A percentile compares a stretch with the other conserved stretches of the same genome.
phyloP scores from a whole-genome alignment of 2,329 filamentous ascomycete genomes.

The Sphaerulina populicola region DNA sequence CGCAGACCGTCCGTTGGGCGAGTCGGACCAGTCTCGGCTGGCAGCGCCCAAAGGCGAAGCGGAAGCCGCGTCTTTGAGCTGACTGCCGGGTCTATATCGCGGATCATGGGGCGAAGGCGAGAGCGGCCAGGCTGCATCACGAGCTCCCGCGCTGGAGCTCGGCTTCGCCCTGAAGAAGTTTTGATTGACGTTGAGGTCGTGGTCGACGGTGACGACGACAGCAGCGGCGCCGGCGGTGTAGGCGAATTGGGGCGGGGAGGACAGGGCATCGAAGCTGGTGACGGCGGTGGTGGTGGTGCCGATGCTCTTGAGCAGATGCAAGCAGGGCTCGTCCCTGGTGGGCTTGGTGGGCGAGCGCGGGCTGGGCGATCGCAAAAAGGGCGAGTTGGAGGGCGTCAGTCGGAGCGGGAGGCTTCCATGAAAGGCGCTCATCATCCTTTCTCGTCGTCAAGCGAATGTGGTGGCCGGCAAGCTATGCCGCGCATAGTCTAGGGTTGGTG shows the following conservation, averaged over 20 bases:
- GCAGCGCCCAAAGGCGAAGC: slow-evolving; percentile 37
- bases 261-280: slow-evolving; percentile 75
- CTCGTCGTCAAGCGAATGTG: slow-evolving; percentile 14
- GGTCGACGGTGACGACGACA: slow-evolving; percentile 75
- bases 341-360: slow-evolving; percentile 55
- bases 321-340: slow-evolving; percentile 38
- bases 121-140: slow-evolving; percentile 21
- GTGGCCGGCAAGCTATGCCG: slow-evolving; percentile 14
- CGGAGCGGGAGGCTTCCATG: slow-evolving; percentile 33
- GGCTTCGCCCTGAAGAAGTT: slow-evolving; percentile 72
- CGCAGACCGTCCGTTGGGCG: slow-evolving; percentile 60
- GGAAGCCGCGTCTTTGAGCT: slow-evolving; percentile 40
- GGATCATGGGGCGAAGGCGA: slow-evolving; percentile 26
- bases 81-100: slow-evolving; percentile 20
- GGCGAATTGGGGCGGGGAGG: slow-evolving; percentile 63
- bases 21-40: slow-evolving; percentile 49
- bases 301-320: slow-evolving; percentile 75
- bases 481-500: slow-evolving; percentile 3
- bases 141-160: slow-evolving; percentile 11
- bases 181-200: slow-evolving; percentile 57
- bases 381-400: slow-evolving; percentile 67
- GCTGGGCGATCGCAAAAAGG: slow-evolving; percentile 51
- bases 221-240: slow-evolving; percentile 89
- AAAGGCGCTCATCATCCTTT: slow-evolving; percentile 20
- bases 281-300: slow-evolving; percentile 80